Percentiles rank a stretch among this genome's conserved stretches.
phyloP scores from a whole-genome alignment of 306 rosid genomes.

The Abrus precatorius region DNA sequence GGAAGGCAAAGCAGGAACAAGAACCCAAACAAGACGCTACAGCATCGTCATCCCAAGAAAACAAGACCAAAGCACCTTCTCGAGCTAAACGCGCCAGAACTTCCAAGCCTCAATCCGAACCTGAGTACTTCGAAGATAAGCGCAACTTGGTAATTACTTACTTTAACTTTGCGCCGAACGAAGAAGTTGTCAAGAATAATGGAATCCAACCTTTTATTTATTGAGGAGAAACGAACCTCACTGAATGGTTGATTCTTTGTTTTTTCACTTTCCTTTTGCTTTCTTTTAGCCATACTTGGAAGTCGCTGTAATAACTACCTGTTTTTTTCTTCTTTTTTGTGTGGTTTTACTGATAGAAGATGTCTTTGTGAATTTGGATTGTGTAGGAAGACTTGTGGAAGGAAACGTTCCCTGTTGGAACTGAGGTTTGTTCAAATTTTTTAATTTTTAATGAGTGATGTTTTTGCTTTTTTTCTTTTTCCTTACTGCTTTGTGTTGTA shows the following conservation, averaged over 20 bases:
- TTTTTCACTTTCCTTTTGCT: neutral
- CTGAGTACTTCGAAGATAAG: conserved; percentile 63
- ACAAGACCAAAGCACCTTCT: conserved; percentile 39
- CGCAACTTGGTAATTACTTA: conserved; percentile 61
- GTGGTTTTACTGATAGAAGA: conserved; percentile 24
- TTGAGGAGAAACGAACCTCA: neutral
- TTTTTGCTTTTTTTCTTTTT: neutral
- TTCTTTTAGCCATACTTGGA: conserved; percentile 4
- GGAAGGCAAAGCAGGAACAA: conserved; percentile 53
- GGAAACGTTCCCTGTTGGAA: conserved; percentile 63
- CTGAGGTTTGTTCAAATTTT: conserved; percentile 57
- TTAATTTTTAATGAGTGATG: conserved; percentile 2
- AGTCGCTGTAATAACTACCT: conserved; percentile 4
- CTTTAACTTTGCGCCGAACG: neutral
- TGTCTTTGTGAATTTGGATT: conserved; percentile 34
- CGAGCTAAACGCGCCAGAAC: conserved; percentile 66
- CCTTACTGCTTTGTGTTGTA: neutral
- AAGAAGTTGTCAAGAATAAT: neutral
- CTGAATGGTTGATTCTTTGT: neutral
- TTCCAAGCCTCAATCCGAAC: conserved; percentile 57
- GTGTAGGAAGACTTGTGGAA: conserved; percentile 65
- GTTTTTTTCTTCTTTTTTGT: neutral
- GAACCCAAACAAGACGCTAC: conserved; percentile 42
- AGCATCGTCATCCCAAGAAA: conserved; percentile 30
- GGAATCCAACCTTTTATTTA: neutral